Evolutionary conservation across 2,329 filamentous ascomycete genomes (phyloP).

Genomic region (Pyrenophora teres): DNA sequence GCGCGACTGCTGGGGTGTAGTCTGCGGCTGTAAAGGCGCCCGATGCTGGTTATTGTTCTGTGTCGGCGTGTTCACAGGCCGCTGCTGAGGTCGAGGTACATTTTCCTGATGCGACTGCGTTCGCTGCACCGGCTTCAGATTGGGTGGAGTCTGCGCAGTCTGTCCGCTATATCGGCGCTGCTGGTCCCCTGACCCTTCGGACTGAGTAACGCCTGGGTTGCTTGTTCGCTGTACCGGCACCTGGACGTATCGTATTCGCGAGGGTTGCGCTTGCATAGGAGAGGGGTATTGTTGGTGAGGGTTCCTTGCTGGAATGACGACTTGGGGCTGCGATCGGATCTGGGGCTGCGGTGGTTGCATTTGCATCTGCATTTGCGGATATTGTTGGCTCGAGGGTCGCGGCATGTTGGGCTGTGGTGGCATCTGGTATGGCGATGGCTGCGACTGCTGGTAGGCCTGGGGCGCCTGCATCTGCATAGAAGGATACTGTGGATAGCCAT

Average conservation of each 20-base stretch:
- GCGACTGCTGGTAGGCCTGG: slow-evolving; percentile 20
- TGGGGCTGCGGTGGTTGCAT: slow-evolving; percentile 15
- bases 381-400: slow-evolving; percentile 31
- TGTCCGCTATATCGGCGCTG: slow-evolving; percentile 22
- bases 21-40: slow-evolving; percentile 39
- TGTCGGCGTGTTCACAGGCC: slow-evolving; percentile 28
- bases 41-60: slow-evolving; percentile 31
- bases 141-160: slow-evolving; percentile 28
- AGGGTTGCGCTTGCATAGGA: slow-evolving; percentile 35
- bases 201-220: slow-evolving; percentile 20
- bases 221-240: slow-evolving; percentile 30
- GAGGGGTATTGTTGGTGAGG: slow-evolving; percentile 17
- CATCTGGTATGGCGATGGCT: slow-evolving; percentile 24
- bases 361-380: slow-evolving; percentile 25
- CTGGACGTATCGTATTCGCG: slow-evolving; percentile 36
- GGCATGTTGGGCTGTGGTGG: slow-evolving; percentile 14
- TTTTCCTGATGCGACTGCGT: slow-evolving; percentile 46
- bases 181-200: slow-evolving; percentile 21
- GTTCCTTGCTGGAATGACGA: slow-evolving; percentile 31
- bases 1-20: slow-evolving; percentile 33
- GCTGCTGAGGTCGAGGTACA: slow-evolving; percentile 36
- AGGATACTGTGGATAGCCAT: slow-evolving; percentile 23
- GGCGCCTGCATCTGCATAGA: slow-evolving; percentile 8
- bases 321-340: slow-evolving; percentile 36
- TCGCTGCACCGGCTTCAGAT: slow-evolving; percentile 45